These are phyloP conservation scores for Bertia moriformis DNA, from an alignment of 2,329 filamentous ascomycete species.

Conservation along the genomic window DNA sequence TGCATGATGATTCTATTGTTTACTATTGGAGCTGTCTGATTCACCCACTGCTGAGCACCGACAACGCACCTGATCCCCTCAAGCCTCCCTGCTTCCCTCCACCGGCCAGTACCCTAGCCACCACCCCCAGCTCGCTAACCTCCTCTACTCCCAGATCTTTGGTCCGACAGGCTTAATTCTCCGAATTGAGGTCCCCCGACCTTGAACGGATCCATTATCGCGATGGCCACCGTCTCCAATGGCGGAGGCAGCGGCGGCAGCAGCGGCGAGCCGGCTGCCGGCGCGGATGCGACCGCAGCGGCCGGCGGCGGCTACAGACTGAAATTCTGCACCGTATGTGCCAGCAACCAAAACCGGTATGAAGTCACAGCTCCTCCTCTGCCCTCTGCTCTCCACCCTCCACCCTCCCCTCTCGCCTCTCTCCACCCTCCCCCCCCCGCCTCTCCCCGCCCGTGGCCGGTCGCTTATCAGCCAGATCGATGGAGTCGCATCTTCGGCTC, in stretches of 20 bases:
- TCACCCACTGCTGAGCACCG: too few relatives aligned
- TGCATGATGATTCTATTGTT: too few relatives aligned
- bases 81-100: too few relatives aligned
- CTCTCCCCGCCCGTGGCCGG: neutral
- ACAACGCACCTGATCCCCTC: too few relatives aligned
- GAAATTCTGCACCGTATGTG: slow-evolving; percentile 97
- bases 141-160: too few relatives aligned
- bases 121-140: too few relatives aligned
- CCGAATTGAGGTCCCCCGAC: too few relatives aligned
- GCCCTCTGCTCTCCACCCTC: neutral
- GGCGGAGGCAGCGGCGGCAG: slow-evolving; percentile 8
- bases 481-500: slow-evolving; percentile 92
- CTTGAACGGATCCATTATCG: too few relatives aligned
- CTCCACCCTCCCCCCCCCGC: neutral
- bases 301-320: slow-evolving; percentile 81
- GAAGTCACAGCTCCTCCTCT: slow-evolving; percentile 11
- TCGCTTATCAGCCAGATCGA: slow-evolving; percentile 41
- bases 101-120: too few relatives aligned
- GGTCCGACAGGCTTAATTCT: too few relatives aligned
- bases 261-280: slow-evolving; percentile 23
- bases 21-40: too few relatives aligned
- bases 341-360: slow-evolving; percentile 91
- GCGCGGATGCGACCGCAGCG: slow-evolving; percentile 33
- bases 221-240: too few relatives aligned
- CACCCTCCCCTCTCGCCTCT: neutral